Evolutionary conservation across 441 rosid genomes (phyloP), one percentile per base, ranked within the genome.

Genomic region (Dalechampia spathulata): DNA sequence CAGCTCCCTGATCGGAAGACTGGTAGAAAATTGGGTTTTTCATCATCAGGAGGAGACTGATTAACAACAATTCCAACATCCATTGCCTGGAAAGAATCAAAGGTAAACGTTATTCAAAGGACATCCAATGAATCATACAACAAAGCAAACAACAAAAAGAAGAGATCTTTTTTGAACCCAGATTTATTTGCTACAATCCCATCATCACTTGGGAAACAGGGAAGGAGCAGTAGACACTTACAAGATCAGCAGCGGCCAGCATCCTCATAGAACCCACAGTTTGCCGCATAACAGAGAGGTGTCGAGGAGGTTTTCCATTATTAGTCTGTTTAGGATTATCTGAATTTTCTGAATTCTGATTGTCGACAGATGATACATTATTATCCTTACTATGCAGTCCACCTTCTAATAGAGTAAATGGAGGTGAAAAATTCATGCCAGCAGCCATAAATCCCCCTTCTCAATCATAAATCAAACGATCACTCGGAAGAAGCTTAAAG

Each of bases 1-100:
- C 95, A 88, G 61, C 95, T 88, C 68, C 95, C 96, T 57, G 96
- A 88, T 43, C 93, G 81, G 60, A 86, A 73, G 5, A 81, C 65
- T 6, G 98, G 90, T 37, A 71, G 56, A 74, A 75, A 80, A 44
- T 72, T 86, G 0, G 78, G 45, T 45, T 66, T 81, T 48, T 80
- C 95, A 62, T 80, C 95, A 62, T 30, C 87, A 57, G 79, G 65
- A 57, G 77, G 63, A 49, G 90, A 72, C 60, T 73, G 79, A 45
- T 55, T 69, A 16, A 78, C 79, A 60, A 70, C 64, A 44, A 58
- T 53, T 49, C 82, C 85, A 63, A 75, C 83, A 30, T 30, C 90
- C 52, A 71, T 56, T 58, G 82, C 93, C 98, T 92, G 74, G 38
- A 23, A 51, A 69, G 52, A 56, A 60, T 40, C 54, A 54, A 66